Evolutionary conservation across 2,329 filamentous ascomycete genomes (phyloP), one percentile per base, ranked within the genome.

Genomic region (Exophiala sp.): DNA sequence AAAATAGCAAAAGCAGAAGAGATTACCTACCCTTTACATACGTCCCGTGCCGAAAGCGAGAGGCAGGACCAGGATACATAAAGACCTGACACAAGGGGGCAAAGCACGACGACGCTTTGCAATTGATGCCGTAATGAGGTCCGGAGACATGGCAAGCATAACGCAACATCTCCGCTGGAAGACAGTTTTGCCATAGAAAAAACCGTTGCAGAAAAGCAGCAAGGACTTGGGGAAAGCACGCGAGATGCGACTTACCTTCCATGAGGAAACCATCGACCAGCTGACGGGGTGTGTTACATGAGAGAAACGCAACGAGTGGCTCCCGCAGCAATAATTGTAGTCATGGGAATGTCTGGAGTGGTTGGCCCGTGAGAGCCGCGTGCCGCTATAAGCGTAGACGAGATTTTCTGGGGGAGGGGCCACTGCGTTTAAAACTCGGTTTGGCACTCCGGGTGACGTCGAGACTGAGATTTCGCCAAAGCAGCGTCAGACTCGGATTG

Each of bases 261-360:
- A 12, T 29, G 24, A 41, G 21, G 12, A 41, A 41, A 21, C 11
- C 21, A 46, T 33, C 21, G 12, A 4, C 21, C 12, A 29, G 41
- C 3, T 29, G n/a, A 42, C 21, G 21, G 14, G 14, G 40, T 43
- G 39, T 32, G 11, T 59, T 59, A 59, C 53, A 50, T 40, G 50
- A 59, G 53, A 59, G 57, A 59, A 59, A 59, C 56, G 29, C 36
- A 42, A 20, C 42, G 57, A 59, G 49, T 59, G 57, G 57, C 24
- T 36, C 12, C 10, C 18, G 5, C 35, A 45, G 34, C 29, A 38
- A 47, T 44, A 44, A 24, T 48, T 59, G 56, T 55, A 55, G 56
- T 58, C 55, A 58, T 43, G 41, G 21, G 10, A 43, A 43, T 43
- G 41, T 11, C 20, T 43, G 12, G 21, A 43, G 21, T 29, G 5